Percentiles rank a stretch among this genome's conserved stretches.
Conservation (phyloP, 1,139 yeast genomes). For the Pichiaceae sp. region DNA sequence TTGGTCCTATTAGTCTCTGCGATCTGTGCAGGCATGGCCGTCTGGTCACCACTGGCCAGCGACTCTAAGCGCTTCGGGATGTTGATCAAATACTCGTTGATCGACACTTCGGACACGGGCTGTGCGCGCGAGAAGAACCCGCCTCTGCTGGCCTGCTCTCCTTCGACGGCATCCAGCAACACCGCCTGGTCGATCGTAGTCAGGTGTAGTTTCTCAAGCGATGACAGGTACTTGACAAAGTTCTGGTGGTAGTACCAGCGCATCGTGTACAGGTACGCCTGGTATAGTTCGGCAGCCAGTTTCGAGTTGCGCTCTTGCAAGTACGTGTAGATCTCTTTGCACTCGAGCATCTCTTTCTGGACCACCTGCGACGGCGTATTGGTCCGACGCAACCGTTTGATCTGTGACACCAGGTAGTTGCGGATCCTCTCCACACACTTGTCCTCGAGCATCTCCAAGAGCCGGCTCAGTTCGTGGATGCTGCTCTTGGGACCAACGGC, state of each 20-base stretch:
- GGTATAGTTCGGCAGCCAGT: slow-evolving; percentile 67
- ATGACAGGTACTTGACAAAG: slow-evolving; percentile 71
- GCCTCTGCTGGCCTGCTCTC: slow-evolving; percentile 6
- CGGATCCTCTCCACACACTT: slow-evolving; percentile 70
- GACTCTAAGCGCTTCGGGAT: slow-evolving; percentile 18
- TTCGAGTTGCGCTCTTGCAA: slow-evolving; percentile 46
- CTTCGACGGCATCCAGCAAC: slow-evolving; percentile 15
- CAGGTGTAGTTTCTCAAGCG: slow-evolving; percentile 53
- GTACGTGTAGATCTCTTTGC: slow-evolving; percentile 54
- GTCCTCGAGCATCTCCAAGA: slow-evolving; percentile 34
- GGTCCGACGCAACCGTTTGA: slow-evolving; percentile 51
- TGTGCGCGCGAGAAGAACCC: slow-evolving; percentile 1
- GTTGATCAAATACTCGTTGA: slow-evolving; percentile 22
- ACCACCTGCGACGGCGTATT: slow-evolving; percentile 58
- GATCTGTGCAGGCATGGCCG: slow-evolving; percentile 75
- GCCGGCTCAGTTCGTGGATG: slow-evolving; percentile 29
- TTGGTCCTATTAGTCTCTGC: slow-evolving; percentile 68
- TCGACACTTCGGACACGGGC: slow-evolving; percentile 9
- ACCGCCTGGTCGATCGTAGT: slow-evolving; percentile 22
- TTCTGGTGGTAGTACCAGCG: slow-evolving; percentile 82
- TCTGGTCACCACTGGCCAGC: slow-evolving; percentile 29
- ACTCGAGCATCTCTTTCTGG: slow-evolving; percentile 57
- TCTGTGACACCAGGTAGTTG: slow-evolving; percentile 55
- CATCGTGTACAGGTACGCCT: slow-evolving; percentile 84
- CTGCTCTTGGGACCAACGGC: slow-evolving; percentile 18